These are phyloP conservation scores for Neurospora sp. DNA, from an alignment of 495 filamentous ascomycete genomes.

Conservation along the genomic window DNA sequence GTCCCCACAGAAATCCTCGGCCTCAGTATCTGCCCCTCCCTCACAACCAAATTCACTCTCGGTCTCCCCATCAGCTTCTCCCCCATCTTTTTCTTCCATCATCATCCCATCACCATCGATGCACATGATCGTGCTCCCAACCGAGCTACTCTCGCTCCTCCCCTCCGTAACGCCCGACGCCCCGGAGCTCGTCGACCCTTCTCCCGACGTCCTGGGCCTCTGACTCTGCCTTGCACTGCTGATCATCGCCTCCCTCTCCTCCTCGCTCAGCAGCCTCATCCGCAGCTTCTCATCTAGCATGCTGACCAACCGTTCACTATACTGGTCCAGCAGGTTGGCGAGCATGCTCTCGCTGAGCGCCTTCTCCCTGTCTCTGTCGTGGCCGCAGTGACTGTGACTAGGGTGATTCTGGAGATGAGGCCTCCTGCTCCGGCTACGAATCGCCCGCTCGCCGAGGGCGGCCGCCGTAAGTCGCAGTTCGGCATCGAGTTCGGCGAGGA, in stretches of 20 bases:
- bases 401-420: neutral
- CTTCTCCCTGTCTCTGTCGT: slow-evolving; percentile 12
- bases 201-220: slow-evolving; percentile 17
- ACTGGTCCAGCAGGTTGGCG: slow-evolving; percentile 56
- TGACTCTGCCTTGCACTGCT: neutral
- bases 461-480: slow-evolving; percentile 69
- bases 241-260: slow-evolving; percentile 9
- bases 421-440: slow-evolving; percentile 25
- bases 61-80: neutral
- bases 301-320: slow-evolving; percentile 56
- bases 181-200: slow-evolving; percentile 10
- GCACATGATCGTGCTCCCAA: neutral
- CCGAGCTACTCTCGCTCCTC: neutral
- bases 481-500: slow-evolving; percentile 63
- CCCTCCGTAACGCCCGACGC: slow-evolving; percentile 1
- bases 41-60: neutral
- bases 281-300: slow-evolving; percentile 63
- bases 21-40: neutral
- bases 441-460: slow-evolving; percentile 51
- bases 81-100: neutral
- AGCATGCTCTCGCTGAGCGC: slow-evolving; percentile 49
- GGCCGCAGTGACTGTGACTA: neutral
- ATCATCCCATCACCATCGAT: neutral
- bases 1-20: neutral
- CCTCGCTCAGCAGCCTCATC: slow-evolving; percentile 22